Evolutionary conservation across 2,329 filamentous ascomycete genomes (phyloP).

Genomic region (Monilinia fructicola): DNA sequence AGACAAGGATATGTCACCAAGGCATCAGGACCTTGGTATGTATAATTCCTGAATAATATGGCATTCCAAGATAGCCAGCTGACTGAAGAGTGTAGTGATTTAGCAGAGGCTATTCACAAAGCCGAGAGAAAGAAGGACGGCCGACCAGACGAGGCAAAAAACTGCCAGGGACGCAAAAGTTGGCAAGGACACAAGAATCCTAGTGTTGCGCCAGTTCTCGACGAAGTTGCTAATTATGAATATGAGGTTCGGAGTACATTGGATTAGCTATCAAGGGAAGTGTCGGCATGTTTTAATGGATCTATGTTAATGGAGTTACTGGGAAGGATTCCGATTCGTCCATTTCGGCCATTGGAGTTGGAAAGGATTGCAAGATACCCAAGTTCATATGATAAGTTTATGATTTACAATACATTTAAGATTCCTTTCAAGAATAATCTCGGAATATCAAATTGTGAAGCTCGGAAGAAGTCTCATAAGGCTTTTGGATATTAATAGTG

Average conservation of each 20-base stretch:
- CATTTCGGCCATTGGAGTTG: constrained; percentile 9
- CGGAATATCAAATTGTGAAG: constrained; percentile 1
- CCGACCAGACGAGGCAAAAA: constrained; percentile 1
- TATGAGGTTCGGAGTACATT: constrained; percentile 31
- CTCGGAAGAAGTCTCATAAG: neutral
- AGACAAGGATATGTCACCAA: constrained; percentile 69
- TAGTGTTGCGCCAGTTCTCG: constrained; percentile 32
- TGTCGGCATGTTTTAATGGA: neutral
- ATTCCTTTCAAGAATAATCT: neutral
- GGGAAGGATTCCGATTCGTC: neutral
- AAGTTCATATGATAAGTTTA: neutral
- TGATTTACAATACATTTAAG: neutral
- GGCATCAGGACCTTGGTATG: constrained; percentile 32
- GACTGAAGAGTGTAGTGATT: constrained; percentile 25
- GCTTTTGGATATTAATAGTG: neutral
- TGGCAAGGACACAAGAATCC: constrained; percentile 28
- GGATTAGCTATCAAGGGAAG: constrained; percentile 27
- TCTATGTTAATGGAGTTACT: neutral
- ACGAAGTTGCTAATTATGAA: constrained; percentile 35
- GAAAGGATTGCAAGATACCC: constrained; percentile 10
- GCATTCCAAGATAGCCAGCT: neutral
- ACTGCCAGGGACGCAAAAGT: constrained; percentile 21
- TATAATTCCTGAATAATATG: neutral
- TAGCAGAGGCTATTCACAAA: constrained; percentile 31
- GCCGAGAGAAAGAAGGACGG: constrained; percentile 26